phyloP scores from a whole-genome alignment of 208 protist genomes.

The Balamuthia mandrillaris region DNA sequence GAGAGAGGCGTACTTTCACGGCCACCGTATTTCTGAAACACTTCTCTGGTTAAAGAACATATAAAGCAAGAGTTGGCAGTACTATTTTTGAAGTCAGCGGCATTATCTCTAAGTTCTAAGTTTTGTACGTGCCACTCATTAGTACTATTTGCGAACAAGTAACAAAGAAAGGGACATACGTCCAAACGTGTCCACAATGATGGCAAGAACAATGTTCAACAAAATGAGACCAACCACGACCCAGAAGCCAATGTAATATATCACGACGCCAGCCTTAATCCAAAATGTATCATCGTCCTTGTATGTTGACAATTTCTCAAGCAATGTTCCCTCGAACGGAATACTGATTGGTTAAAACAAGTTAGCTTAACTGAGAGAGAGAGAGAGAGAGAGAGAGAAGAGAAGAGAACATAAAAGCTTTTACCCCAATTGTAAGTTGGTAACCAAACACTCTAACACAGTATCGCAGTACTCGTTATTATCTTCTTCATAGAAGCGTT shows the following conservation, averaged over 20 bases:
- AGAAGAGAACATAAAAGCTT: not conserved
- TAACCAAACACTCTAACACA: slow-evolving; percentile 23
- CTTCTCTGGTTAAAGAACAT: not conserved
- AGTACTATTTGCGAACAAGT: not conserved
- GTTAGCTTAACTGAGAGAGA: not conserved
- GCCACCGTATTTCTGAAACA: slow-evolving; percentile 11
- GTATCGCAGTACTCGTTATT: slow-evolving; percentile 38
- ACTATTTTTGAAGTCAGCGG: not conserved
- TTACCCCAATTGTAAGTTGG: slow-evolving; percentile 37
- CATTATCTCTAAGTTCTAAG: slow-evolving; percentile 2
- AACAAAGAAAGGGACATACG: not conserved
- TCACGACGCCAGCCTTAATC: not conserved
- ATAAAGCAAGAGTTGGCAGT: slow-evolving; percentile 25
- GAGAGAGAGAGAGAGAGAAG: not conserved
- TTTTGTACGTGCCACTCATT: too few species aligned
- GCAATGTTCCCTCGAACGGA: slow-evolving; percentile 1
- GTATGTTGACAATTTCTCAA: slow-evolving; percentile 12
- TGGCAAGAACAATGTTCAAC: slow-evolving; percentile 30
- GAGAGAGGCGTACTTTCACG: not conserved
- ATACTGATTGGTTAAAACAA: not conserved
- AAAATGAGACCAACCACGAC: slow-evolving; percentile 33
- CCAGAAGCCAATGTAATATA: slow-evolving; percentile 34
- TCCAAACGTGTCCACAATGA: slow-evolving; percentile 37
- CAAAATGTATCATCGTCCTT: too few species aligned
- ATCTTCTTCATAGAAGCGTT: not conserved